phyloP scores from a whole-genome alignment of 2,329 filamentous ascomycete genomes.

The Monosporascus sp. region DNA sequence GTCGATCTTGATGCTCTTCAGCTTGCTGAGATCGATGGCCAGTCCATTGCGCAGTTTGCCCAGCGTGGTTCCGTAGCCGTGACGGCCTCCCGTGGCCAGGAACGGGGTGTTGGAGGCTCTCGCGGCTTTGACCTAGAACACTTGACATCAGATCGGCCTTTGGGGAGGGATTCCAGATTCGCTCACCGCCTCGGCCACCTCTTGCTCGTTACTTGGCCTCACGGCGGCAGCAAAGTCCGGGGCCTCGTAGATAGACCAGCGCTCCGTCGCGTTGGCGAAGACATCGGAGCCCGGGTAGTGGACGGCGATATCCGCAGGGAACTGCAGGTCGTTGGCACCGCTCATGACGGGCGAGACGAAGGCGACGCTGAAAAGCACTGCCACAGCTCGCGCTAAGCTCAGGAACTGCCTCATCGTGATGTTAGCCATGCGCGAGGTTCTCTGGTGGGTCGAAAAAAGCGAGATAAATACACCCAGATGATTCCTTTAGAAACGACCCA shows the following conservation, averaged over 20 bases:
- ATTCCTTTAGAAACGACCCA: too few relatives aligned
- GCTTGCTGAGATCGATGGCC: conserved; percentile 14
- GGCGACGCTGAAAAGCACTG: too few relatives aligned
- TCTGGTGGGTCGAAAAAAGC: too few relatives aligned
- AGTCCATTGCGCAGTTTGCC: conserved; percentile 7
- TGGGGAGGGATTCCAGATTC: not conserved
- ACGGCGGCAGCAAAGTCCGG: conserved; percentile 6
- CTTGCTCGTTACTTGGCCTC: conserved; percentile 4
- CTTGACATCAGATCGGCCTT: not conserved
- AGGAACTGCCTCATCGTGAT: too few relatives aligned
- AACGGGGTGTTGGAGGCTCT: conserved; percentile 7
- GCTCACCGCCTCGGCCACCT: conserved; percentile 4
- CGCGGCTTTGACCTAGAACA: conserved; percentile 9
- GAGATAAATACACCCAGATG: too few relatives aligned
- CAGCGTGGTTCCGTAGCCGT: conserved; percentile 8
- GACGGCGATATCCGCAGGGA: too few relatives aligned
- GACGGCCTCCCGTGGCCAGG: conserved; percentile 12
- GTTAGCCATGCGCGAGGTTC: too few relatives aligned
- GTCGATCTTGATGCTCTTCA: conserved; percentile 22
- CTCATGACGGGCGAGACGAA: too few relatives aligned
- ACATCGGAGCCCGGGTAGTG: conserved; percentile 1
- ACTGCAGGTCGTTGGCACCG: too few relatives aligned
- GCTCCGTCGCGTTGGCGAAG: conserved; percentile 5
- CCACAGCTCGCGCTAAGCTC: too few relatives aligned
- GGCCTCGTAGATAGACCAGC: conserved; percentile 6